Evolutionary conservation across 2,329 filamentous ascomycete species (phyloP), one percentile per base, ranked within the genome.

Genomic region (Westerdykella aurantiaca): DNA sequence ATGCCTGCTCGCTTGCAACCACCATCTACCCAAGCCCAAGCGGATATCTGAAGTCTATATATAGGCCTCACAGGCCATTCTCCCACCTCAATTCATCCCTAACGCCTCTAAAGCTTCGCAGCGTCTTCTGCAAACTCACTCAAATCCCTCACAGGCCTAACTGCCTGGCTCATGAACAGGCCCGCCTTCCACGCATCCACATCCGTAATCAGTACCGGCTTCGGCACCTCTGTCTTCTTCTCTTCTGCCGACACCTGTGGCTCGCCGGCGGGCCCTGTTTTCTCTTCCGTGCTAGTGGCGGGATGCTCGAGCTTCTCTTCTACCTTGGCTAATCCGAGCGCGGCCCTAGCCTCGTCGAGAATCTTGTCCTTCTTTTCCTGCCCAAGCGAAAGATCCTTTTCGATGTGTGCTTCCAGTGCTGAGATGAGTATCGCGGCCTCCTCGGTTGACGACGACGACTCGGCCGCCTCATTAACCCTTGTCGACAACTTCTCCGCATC

Each of bases 71-170:
- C 25, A 9, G 25, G 25, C 25, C 9, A 29, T 29, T 12, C 23
- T 10, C 9, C 25, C 25, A 10, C 25, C 7, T 29, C 4, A 29
- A 29, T 13, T 13, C 38, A 9, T 45, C 6, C 12, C 10, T 5
- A 12, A 17, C 23, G 10, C 41, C 35, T 31, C 76, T 66, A 91
- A 45, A 96, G 75, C 72, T 96, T 96, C 12, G 86, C 72, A 50
- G 87, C 88, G 47, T 83, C 74, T 47, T 96, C 91, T 64, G 95
- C 86, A 67, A 91, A 97, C 59, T 89, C 86, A 49, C 77, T 84
- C 44, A 97, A 67, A 52, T 93, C 85, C 60, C 79, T 83, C 23
- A 86, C 79, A 0, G 90, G 80, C 48, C 76, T 76, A 1, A 89
- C 81, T 1, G 87, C 91, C 17, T 78, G 75, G 50, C 83, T 93